phyloP scores from a whole-genome alignment of 2,329 filamentous ascomycete species.

The Monilinia fructicola region DNA sequence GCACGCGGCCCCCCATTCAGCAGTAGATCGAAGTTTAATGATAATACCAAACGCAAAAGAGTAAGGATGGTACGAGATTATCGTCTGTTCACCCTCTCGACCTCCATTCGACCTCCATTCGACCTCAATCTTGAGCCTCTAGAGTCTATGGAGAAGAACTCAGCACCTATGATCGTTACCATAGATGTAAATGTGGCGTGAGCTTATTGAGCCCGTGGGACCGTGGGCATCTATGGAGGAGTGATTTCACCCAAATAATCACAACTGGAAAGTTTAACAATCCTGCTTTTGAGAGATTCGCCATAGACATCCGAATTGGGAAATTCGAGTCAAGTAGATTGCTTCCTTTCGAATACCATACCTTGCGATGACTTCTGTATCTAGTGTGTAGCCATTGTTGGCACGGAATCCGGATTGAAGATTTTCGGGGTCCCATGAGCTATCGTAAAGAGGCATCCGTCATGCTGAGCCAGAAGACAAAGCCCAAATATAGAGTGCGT shows the following conservation, averaged over 20 bases:
- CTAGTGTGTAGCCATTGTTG: not conserved
- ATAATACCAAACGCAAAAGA: slow-evolving; percentile 5
- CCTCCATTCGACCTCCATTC: not conserved
- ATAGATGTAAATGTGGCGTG: not conserved
- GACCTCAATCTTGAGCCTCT: not conserved
- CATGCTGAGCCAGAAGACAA: not conserved
- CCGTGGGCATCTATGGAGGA: too few relatives aligned
- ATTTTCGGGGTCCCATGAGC: not conserved
- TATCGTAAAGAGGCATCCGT: not conserved
- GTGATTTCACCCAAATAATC: not conserved
- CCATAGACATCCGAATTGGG: not conserved
- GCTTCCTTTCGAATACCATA: not conserved
- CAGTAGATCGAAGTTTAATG: not conserved
- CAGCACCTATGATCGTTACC: not conserved
- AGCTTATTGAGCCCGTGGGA: not conserved
- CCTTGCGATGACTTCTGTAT: not conserved
- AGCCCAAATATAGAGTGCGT: not conserved
- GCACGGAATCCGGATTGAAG: not conserved
- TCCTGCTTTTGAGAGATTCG: not conserved
- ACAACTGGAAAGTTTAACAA: not conserved
- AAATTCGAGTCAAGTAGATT: not conserved
- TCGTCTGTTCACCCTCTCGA: not conserved
- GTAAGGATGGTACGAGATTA: slow-evolving; percentile 3
- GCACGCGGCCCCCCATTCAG: not conserved
- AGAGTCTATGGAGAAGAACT: not conserved